Evolutionary conservation across 106 monocot species (phyloP), one percentile per base, ranked within the genome.

Genomic region (Acanthochlamys bracteata): DNA sequence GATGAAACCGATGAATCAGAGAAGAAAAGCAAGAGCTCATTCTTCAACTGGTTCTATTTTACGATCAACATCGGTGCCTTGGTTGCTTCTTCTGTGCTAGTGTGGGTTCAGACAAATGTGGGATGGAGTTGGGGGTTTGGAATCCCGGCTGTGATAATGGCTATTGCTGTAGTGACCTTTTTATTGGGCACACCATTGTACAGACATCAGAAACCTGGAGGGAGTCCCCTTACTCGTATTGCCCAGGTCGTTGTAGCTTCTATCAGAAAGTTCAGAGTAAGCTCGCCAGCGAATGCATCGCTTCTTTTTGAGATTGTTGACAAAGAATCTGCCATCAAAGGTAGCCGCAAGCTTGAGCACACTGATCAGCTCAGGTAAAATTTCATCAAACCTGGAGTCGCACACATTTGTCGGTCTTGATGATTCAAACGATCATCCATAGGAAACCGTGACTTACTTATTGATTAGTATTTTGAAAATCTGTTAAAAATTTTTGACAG

Each of bases 21-120:
- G 54, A 80, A 80, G 79, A 74, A 70, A 41, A 80, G 79, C 59
- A 80, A 80, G 70, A 80, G 70, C 20, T 80, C 79, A 0, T 80
- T 80, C 74, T 80, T 80, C 70, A 80, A 80, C 41, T 80, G 79
- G 79, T 80, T 80, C 70, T 80, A 80, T 62, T 71, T 80, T 21
- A 70, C 79, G 3, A 75, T 80, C 59, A 80, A 80, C 65, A 71
- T 79, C n/a, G 79, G 79, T 39, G 79, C 74, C 4, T 65, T 80
- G 7, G 20, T 80, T 55, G 79, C 79, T 25, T 70, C 74, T 8
- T 66, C 74, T 24, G 74, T 71, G 53, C 45, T 80, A 40, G 79
- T 80, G 4, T 80, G 66, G 55, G 57, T 80, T 21, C 79, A 80
- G 66, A 75, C 43, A 7, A 33, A 75, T 71, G 70, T 71, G 12